Conservation (phyloP, 176 grass and related monocot species). For the Triticum monococcum region DNA sequence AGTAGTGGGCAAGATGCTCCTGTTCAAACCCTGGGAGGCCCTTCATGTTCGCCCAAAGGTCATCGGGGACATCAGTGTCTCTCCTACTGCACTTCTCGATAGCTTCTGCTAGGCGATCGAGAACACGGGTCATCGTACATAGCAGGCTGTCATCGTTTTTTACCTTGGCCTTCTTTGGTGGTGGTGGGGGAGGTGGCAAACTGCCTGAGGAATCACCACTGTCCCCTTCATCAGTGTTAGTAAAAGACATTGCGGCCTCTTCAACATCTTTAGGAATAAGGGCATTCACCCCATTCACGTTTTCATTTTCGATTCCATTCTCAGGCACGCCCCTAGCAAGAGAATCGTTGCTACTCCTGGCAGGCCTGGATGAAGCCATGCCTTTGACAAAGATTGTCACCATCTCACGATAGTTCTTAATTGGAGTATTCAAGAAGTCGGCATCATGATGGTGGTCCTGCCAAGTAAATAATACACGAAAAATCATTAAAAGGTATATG, state of each 20-base stretch:
- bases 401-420: conserved; percentile 20
- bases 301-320: neutral
- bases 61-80: neutral
- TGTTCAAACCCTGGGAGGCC: neutral
- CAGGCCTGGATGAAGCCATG: neutral
- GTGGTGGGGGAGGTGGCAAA: neutral
- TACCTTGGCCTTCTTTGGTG: neutral
- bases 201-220: neutral
- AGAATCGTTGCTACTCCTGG: neutral
- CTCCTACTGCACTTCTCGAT: neutral
- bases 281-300: neutral
- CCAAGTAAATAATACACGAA: neutral
- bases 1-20: neutral
- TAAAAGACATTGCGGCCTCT: neutral
- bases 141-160: neutral
- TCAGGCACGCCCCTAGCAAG: neutral
- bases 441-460: conserved; percentile 9
- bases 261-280: neutral
- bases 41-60: conserved; percentile 16
- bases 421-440: conserved; percentile 7
- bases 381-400: conserved; percentile 9
- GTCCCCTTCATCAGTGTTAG: neutral
- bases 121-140: neutral
- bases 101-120: neutral
- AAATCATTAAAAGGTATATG: neutral